Evolutionary conservation across 1,284 basidiomycete genomes (phyloP).

Genomic region (Mycosarcoma maydis): DNA sequence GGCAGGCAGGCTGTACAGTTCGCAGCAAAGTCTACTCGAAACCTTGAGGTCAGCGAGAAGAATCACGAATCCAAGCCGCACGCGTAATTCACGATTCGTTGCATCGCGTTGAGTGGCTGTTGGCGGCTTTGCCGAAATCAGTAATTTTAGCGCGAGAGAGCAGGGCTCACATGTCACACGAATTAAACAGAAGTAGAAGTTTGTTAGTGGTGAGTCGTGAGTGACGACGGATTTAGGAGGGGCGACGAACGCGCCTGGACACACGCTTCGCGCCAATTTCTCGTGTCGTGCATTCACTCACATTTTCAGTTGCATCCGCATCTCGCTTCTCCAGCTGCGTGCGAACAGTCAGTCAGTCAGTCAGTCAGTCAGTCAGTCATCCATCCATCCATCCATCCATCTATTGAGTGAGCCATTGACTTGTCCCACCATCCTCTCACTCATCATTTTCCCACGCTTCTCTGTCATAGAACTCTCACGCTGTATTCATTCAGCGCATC

Average conservation of each 20-base stretch:
- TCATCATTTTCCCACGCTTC: background rate
- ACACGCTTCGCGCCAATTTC: conserved; percentile 7
- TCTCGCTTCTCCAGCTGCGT: background rate
- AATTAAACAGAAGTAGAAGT: too few species aligned
- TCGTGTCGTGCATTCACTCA: conserved; percentile 11
- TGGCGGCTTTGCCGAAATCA: background rate
- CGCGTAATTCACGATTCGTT: background rate
- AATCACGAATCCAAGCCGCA: background rate
- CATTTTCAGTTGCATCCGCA: conserved; percentile 13
- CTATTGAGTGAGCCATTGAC: background rate
- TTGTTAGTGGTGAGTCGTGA: background rate
- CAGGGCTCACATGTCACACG: too few species aligned
- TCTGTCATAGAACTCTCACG: background rate
- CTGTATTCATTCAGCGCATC: too few species aligned
- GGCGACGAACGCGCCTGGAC: background rate
- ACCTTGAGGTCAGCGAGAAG: too few species aligned
- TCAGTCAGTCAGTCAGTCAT: conserved; percentile 13
- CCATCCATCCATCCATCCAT: conserved; percentile 1
- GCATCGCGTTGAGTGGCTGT: conserved; percentile 10
- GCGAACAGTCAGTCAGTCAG: background rate
- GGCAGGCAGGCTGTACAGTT: too few species aligned
- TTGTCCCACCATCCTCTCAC: background rate
- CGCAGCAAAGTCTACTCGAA: too few species aligned
- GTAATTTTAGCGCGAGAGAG: too few species aligned
- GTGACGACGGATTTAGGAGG: background rate